Conservation (phyloP, 2,329 filamentous ascomycete species). For the Epichloe scottii region DNA sequence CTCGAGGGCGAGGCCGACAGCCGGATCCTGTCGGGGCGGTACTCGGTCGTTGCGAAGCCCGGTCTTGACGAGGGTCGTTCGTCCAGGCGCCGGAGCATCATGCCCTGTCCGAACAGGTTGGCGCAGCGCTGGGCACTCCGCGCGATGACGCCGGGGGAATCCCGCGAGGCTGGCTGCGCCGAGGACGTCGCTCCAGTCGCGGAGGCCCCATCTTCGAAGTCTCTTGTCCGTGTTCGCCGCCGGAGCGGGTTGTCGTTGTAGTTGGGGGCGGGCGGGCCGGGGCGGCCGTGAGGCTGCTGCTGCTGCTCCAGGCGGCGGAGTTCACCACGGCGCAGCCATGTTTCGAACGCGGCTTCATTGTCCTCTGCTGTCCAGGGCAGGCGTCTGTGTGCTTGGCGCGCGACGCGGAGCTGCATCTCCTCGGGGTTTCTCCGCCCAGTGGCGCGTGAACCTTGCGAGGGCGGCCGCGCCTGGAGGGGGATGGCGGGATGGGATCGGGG, state of each 20-base stretch:
- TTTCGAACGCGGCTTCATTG: slow-evolving; percentile 21
- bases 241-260: neutral
- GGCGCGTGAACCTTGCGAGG: slow-evolving; percentile 28
- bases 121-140: slow-evolving; percentile 64
- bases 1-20: slow-evolving; percentile 13
- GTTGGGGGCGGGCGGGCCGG: no score
- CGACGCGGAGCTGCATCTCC: slow-evolving; percentile 35
- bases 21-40: slow-evolving; percentile 17
- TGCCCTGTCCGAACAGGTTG: slow-evolving; percentile 59
- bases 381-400: slow-evolving; percentile 25
- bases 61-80: slow-evolving; percentile 17
- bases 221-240: slow-evolving; percentile 12
- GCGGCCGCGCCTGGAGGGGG: slow-evolving; percentile 19
- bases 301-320: neutral
- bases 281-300: no score
- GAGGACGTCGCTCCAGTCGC: slow-evolving; percentile 79
- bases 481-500: neutral
- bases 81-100: slow-evolving; percentile 48
- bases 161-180: slow-evolving; percentile 65
- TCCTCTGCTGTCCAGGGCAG: slow-evolving; percentile 15
- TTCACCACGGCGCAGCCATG: slow-evolving; percentile 21
- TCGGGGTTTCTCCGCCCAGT: slow-evolving; percentile 30
- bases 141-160: slow-evolving; percentile 51
- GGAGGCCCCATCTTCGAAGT: slow-evolving; percentile 29
- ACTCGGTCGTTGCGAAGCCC: slow-evolving; percentile 16